Conservation (phyloP, 805 yeast genomes). For the Citeromyces nyonsensis region DNA sequence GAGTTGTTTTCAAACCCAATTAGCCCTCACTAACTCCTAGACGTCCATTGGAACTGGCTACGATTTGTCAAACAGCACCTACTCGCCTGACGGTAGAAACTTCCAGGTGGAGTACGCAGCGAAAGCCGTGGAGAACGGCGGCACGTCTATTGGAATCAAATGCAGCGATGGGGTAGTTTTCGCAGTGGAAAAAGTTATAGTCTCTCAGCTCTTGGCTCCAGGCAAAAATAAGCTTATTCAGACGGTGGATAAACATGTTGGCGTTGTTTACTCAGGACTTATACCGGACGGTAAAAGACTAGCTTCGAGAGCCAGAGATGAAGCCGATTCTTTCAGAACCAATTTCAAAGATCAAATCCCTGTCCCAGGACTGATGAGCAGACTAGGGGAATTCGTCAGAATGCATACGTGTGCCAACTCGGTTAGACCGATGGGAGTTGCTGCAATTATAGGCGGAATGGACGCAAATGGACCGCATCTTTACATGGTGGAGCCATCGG, state of each 20-base stretch:
- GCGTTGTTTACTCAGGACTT: constrained; percentile 89
- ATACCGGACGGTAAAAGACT: constrained; percentile 95
- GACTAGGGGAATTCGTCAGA: constrained; percentile 84
- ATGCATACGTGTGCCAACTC: constrained; percentile 93
- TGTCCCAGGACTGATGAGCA: constrained; percentile 69
- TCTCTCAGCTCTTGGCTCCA: constrained; percentile 79
- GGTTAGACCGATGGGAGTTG: constrained; percentile 94
- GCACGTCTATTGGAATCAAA: constrained; percentile 87
- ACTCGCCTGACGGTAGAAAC: constrained; percentile 85
- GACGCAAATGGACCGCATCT: constrained; percentile 85
- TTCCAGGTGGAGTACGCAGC: constrained; percentile 97
- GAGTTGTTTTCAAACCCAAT: not conserved
- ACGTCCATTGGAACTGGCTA: constrained; percentile 98
- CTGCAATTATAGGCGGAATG: constrained; percentile 86
- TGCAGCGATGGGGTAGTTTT: constrained; percentile 90
- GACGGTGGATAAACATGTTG: constrained; percentile 85
- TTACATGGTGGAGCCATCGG: constrained; percentile 96
- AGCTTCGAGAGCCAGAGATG: constrained; percentile 86
- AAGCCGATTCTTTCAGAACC: constrained; percentile 65
- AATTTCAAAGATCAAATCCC: constrained; percentile 66
- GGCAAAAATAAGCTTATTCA: constrained; percentile 84
- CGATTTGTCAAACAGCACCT: constrained; percentile 94
- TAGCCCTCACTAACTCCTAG: constrained; percentile 7
- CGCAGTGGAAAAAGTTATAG: constrained; percentile 88
- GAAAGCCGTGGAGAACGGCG: constrained; percentile 95